Evolutionary conservation across 2,329 filamentous ascomycete genomes (phyloP).

Genomic region (Rugonectria rugulosa): DNA sequence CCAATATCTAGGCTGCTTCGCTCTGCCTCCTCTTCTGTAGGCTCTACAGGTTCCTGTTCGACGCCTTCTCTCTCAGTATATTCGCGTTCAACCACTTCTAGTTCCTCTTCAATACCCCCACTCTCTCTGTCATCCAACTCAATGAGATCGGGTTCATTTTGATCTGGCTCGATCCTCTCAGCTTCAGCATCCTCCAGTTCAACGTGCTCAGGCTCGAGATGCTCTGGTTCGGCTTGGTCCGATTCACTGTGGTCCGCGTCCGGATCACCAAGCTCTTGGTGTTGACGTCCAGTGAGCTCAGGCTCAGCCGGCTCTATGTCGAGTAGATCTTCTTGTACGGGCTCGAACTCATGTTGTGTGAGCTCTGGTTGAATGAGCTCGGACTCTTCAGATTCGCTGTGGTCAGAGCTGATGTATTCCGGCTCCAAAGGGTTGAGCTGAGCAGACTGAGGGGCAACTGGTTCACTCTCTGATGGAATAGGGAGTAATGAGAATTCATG

Average conservation of each 20-base stretch:
- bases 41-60: neutral
- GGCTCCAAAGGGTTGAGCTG: neutral
- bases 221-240: neutral
- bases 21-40: neutral
- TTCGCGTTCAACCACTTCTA: neutral
- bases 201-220: neutral
- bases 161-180: neutral
- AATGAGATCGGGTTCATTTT: neutral
- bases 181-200: neutral
- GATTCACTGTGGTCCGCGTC: too few species aligned
- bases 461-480: constrained; percentile 9
- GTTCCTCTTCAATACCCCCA: neutral
- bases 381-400: neutral
- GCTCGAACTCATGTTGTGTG: neutral
- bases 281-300: too few species aligned
- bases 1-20: too few species aligned
- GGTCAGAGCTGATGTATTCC: neutral
- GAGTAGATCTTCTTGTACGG: neutral
- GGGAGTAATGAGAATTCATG: constrained; percentile 6
- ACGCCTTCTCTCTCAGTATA: too few species aligned
- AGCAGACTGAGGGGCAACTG: too few species aligned
- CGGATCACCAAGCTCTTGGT: too few species aligned
- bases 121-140: neutral
- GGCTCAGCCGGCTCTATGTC: neutral
- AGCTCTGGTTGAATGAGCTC: neutral